Conservation (phyloP, 805 yeast genomes). For the Nakazawaea ernobii region DNA sequence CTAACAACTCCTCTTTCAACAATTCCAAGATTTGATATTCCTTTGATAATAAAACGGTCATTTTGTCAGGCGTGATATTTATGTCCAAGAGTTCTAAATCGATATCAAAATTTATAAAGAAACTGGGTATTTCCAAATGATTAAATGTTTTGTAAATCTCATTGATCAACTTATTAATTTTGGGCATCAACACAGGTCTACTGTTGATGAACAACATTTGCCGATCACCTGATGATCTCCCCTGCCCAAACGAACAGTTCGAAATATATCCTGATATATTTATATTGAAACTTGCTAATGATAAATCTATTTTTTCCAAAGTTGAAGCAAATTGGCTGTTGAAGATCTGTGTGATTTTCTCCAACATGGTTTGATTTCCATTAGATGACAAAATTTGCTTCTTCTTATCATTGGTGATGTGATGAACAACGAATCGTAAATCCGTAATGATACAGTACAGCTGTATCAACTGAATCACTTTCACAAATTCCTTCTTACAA, state of each 20-base stretch:
- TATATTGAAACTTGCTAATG: constrained; percentile 26
- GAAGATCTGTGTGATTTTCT: constrained; percentile 50
- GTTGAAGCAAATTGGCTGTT: constrained; percentile 31
- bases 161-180: constrained; percentile 52
- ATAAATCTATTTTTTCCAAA: constrained; percentile 11
- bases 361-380: constrained; percentile 41
- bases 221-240: constrained; percentile 65
- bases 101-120: constrained; percentile 54
- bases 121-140: constrained; percentile 65
- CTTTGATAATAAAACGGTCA: constrained; percentile 60
- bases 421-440: constrained; percentile 56
- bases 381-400: constrained; percentile 53
- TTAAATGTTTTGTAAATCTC: constrained; percentile 73
- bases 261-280: constrained; percentile 61
- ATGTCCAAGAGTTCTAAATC: constrained; percentile 59
- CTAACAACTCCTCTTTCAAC: constrained; percentile 43
- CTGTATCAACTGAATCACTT: constrained; percentile 57
- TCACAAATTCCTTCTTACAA: constrained; percentile 63
- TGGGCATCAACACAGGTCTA: constrained; percentile 63
- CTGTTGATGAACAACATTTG: constrained; percentile 71
- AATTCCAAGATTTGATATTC: constrained; percentile 56
- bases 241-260: constrained; percentile 72
- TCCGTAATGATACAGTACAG: constrained; percentile 61
- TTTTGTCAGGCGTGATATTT: constrained; percentile 89
- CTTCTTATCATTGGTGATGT: constrained; percentile 43